phyloP scores from a whole-genome alignment of 352 stramenopile species.

The Phytophthora niederhauseri region DNA sequence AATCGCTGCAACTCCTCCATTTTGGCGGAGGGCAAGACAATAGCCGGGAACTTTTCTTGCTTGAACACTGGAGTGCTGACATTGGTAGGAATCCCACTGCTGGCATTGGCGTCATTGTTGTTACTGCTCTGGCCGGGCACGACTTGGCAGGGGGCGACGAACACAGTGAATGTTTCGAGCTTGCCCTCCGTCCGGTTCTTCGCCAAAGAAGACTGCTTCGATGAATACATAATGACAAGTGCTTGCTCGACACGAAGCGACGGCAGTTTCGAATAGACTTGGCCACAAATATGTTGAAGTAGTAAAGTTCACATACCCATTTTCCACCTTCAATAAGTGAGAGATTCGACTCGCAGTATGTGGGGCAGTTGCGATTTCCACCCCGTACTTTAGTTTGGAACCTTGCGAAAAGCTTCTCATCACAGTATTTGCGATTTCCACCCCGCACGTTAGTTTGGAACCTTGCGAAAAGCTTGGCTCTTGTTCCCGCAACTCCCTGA shows the following conservation, averaged over 20 bases:
- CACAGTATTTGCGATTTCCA: too few species aligned
- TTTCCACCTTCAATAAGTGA: too few species aligned
- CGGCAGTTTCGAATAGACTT: neutral
- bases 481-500: too few species aligned
- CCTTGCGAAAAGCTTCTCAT: too few species aligned
- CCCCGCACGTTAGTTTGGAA: too few species aligned
- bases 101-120: neutral
- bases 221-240: neutral
- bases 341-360: too few species aligned
- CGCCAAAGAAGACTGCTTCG: neutral
- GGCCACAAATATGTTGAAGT: neutral
- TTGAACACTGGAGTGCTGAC: slow-evolving; percentile 44
- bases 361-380: too few species aligned
- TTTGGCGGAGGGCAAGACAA: slow-evolving; percentile 44
- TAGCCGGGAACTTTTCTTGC: slow-evolving; percentile 59
- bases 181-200: slow-evolving; percentile 9
- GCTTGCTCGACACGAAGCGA: slow-evolving; percentile 6
- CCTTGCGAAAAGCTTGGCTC: too few species aligned
- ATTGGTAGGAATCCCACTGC: slow-evolving; percentile 11
- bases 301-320: too few species aligned
- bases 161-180: slow-evolving; percentile 50
- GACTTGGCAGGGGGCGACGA: slow-evolving; percentile 65
- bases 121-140: slow-evolving; percentile 18
- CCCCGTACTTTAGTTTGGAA: too few species aligned
- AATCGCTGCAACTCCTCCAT: slow-evolving; percentile 63